A percentile compares a stretch with the other conserved stretches of the same genome.
Conservation (phyloP, 257 asterid genomes). For the Petrea volubilis region DNA sequence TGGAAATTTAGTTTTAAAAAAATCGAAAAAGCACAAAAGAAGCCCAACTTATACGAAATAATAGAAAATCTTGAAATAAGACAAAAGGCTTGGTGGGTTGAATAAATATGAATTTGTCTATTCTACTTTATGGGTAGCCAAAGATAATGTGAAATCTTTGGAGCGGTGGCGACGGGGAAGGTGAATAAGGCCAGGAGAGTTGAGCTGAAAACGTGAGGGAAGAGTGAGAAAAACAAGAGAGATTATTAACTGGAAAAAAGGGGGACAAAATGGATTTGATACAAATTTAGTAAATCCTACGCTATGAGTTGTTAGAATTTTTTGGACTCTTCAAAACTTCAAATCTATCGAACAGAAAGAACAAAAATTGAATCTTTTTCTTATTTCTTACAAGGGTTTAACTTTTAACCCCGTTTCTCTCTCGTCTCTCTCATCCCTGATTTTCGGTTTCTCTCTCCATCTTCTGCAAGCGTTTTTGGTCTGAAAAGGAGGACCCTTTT, state of each 20-base stretch:
- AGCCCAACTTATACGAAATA: conserved; percentile 22
- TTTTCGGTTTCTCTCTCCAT: not conserved
- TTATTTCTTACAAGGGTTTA: conserved; percentile 16
- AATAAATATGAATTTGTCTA: conserved; percentile 31
- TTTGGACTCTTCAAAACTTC: conserved; percentile 28
- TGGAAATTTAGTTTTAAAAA: not conserved
- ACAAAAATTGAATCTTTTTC: not conserved
- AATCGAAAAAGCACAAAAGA: not conserved
- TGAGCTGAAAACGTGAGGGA: conserved; percentile 24
- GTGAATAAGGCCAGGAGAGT: conserved; percentile 18
- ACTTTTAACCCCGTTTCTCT: not conserved
- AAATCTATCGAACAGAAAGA: not conserved
- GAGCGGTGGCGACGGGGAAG: conserved; percentile 14
- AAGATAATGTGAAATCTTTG: conserved; percentile 26
- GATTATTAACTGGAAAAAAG: not conserved
- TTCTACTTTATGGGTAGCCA: conserved; percentile 1
- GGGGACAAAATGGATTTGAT: conserved; percentile 19
- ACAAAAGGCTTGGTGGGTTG: conserved; percentile 20
- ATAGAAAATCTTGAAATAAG: conserved; percentile 9
- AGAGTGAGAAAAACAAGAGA: not conserved
- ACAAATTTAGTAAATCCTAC: conserved; percentile 23
- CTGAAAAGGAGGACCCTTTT: not conserved
- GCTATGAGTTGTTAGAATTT: conserved; percentile 8
- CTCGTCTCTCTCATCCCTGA: not conserved
- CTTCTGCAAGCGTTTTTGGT: not conserved